Evolutionary conservation across 371 early-diverging fungal genomes (phyloP).

Genomic region (Mucor circinelloides): DNA sequence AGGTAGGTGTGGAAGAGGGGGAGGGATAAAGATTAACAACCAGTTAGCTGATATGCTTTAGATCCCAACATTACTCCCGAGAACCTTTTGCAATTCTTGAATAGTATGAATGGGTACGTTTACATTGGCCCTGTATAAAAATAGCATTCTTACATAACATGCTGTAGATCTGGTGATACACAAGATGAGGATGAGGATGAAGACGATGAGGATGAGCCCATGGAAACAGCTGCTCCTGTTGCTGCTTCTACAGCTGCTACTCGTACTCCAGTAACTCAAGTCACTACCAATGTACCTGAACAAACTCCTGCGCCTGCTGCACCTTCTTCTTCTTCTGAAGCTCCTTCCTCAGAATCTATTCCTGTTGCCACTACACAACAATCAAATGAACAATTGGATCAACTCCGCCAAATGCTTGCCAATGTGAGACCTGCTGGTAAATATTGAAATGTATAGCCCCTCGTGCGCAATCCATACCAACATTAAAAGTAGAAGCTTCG

Average conservation of each 20-base stretch:
- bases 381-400: conserved; percentile 20
- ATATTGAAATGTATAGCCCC: neutral
- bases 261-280: neutral
- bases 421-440: conserved; percentile 10
- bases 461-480: neutral
- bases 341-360: neutral
- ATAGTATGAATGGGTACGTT: conserved; percentile 43
- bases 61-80: conserved; percentile 47
- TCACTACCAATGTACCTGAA: neutral
- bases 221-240: neutral
- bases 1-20: conserved; percentile 1
- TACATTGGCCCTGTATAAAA: neutral
- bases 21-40: neutral
- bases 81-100: conserved; percentile 50
- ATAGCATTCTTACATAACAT: neutral
- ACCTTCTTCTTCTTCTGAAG: neutral
- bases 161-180: conserved; percentile 4
- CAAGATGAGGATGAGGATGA: conserved; percentile 18
- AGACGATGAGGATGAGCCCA: neutral
- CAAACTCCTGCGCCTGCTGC: neutral
- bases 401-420: conserved; percentile 28
- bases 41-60: neutral
- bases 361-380: conserved; percentile 1
- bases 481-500: neutral
- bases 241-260: neutral